A percentile compares a stretch with the other conserved stretches of the same genome.
These are phyloP conservation scores for Arctium lappa DNA, from an alignment of 129 eudicot genomes.

Conservation along the genomic window DNA sequence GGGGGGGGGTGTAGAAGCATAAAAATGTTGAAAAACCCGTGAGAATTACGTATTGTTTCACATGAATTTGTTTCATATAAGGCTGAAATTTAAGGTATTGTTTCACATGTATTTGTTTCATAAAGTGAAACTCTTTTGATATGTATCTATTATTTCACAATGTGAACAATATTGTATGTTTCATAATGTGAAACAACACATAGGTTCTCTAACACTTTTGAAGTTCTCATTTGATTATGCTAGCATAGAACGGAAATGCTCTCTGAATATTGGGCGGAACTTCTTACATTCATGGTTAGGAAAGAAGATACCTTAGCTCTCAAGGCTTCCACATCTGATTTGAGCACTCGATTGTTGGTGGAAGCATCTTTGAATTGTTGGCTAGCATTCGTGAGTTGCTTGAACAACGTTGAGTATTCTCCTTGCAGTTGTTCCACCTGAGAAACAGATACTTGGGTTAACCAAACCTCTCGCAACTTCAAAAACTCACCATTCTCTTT, in stretches of 20 bases:
- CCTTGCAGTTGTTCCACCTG: constrained; percentile 72
- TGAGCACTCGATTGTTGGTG: constrained; percentile 85
- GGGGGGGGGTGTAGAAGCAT: too few relatives aligned
- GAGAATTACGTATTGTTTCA: not conserved
- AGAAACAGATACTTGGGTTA: not conserved
- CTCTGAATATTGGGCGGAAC: not conserved
- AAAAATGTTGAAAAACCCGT: too few relatives aligned
- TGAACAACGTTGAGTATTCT: constrained; percentile 65
- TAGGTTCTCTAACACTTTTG: too few relatives aligned
- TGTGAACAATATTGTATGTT: not conserved
- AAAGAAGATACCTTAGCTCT: constrained; percentile 77
- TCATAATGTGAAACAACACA: not conserved
- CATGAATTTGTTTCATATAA: not conserved
- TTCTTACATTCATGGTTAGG: not conserved
- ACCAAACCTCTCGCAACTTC: not conserved
- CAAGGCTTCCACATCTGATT: constrained; percentile 90
- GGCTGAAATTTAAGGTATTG: not conserved
- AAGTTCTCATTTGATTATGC: too few relatives aligned
- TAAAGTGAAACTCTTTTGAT: not conserved
- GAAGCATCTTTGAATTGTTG: constrained; percentile 81
- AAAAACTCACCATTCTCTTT: not conserved
- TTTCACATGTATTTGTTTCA: not conserved
- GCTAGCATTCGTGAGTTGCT: constrained; percentile 71
- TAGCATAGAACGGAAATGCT: not conserved
- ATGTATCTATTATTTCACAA: too few relatives aligned